Evolutionary conservation across 2,329 filamentous ascomycete species (phyloP).

Genomic region (Fusarium sp.): DNA sequence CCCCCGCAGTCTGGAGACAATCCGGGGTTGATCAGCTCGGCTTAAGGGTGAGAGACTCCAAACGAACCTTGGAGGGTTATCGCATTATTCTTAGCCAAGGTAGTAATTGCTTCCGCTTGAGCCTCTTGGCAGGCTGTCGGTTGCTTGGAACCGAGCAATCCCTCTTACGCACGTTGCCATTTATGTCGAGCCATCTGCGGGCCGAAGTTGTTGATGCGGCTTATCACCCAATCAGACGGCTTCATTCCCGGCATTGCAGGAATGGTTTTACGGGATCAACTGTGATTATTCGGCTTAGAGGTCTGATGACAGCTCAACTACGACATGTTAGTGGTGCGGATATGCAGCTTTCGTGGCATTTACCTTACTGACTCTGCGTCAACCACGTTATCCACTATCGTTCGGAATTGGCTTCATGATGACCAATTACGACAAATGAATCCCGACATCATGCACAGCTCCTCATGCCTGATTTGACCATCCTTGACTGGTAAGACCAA

Average conservation of each 20-base stretch:
- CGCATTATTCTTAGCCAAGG: not conserved
- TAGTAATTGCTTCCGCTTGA: not conserved
- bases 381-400: not conserved
- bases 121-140: not conserved
- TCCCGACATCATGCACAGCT: not conserved
- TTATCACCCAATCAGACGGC: not conserved
- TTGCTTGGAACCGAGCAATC: not conserved
- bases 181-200: not conserved
- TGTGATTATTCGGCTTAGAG: not conserved
- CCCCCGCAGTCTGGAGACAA: not conserved
- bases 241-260: not conserved
- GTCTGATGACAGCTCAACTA: not conserved
- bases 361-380: accelerated
- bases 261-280: not conserved
- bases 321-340: not conserved
- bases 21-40: not conserved
- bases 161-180: not conserved
- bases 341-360: not conserved
- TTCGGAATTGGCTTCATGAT: not conserved
- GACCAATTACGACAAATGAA: not conserved
- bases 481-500: not conserved
- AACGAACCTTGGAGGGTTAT: not conserved
- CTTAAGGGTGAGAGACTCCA: not conserved
- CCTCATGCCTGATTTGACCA: not conserved
- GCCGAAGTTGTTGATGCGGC: not conserved